These are phyloP conservation scores for Babesia sp. DNA, from an alignment of 169 alveolate species.

Conservation along the genomic window DNA sequence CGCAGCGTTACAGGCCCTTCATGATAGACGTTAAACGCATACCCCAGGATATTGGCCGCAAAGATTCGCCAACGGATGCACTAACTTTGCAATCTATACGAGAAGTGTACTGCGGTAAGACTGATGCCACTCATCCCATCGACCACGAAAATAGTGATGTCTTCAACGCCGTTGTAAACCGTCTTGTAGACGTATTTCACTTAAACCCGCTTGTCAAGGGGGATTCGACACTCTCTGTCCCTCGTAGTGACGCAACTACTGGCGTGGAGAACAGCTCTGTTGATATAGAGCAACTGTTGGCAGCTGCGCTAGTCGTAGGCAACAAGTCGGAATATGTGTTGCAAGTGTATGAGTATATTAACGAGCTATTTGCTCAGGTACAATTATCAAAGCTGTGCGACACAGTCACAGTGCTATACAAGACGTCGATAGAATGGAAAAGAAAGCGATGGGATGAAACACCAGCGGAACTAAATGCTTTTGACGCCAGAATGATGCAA, in stretches of 20 bases:
- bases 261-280: not conserved
- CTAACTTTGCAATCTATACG: not conserved
- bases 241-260: not conserved
- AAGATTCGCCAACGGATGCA: not conserved
- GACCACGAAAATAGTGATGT: not conserved
- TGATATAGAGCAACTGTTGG: constrained; percentile 2
- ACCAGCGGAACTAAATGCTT: not conserved
- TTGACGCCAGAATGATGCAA: constrained; percentile 21
- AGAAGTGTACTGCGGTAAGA: not conserved
- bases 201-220: not conserved
- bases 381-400: not conserved
- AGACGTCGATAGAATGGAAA: constrained; percentile 1
- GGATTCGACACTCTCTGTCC: not conserved
- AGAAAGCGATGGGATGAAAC: not conserved
- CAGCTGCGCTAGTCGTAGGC: constrained; percentile 25
- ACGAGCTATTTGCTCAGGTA: not conserved
- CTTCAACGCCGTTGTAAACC: not conserved
- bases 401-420: constrained; percentile 5
- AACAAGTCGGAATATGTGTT: constrained; percentile 47
- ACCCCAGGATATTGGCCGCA: too few relatives aligned
- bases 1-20: constrained; percentile 7
- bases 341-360: constrained; percentile 27
- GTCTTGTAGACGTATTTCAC: not conserved
- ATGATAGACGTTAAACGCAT: not conserved
- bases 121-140: too few relatives aligned